Evolutionary conservation across 352 stramenopile species (phyloP).

Genomic region (Phytophthora melonis): DNA sequence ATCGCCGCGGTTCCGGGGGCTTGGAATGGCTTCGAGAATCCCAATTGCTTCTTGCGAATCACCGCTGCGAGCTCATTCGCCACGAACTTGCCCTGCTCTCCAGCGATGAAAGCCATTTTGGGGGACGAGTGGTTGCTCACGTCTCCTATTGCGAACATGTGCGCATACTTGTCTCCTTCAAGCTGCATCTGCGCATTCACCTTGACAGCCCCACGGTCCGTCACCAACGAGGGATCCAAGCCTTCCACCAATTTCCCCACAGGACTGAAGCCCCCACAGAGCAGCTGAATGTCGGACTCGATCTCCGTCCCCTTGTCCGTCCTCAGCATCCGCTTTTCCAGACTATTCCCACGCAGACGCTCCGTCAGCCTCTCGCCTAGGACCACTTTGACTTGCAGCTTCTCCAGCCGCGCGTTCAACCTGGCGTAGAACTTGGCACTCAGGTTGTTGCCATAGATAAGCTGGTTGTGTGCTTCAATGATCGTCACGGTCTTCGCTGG

Average conservation of each 20-base stretch:
- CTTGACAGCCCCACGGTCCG: conserved; percentile 29
- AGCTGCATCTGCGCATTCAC: conserved; percentile 44
- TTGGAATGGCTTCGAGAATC: conserved; percentile 36
- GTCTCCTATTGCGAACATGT: conserved; percentile 54
- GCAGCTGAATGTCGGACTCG: conserved; percentile 37
- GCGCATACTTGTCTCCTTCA: conserved; percentile 30
- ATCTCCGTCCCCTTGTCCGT: too few species aligned
- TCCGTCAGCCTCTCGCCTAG: conserved; percentile 37
- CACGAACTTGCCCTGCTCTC: conserved; percentile 42
- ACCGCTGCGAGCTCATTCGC: conserved; percentile 25
- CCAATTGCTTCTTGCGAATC: conserved; percentile 30
- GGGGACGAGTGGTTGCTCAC: conserved; percentile 47
- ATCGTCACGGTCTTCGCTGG: conserved; percentile 46
- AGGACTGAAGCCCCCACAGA: conserved; percentile 42
- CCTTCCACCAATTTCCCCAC: conserved; percentile 25
- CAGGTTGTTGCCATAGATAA: conserved; percentile 33
- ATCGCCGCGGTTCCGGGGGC: conserved; percentile 31
- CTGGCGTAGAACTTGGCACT: conserved; percentile 30
- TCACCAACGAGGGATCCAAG: conserved; percentile 31
- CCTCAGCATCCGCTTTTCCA: conserved; percentile 28
- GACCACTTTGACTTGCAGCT: conserved; percentile 38
- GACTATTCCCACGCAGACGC: conserved; percentile 26
- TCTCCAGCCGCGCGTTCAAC: conserved; percentile 23
- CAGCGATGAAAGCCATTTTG: conserved; percentile 47
- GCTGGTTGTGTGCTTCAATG: conserved; percentile 31